Evolutionary conservation across 495 filamentous ascomycete genomes (phyloP), one percentile per base, ranked within the genome.

Genomic region (Aspergillus coremiiformis): DNA sequence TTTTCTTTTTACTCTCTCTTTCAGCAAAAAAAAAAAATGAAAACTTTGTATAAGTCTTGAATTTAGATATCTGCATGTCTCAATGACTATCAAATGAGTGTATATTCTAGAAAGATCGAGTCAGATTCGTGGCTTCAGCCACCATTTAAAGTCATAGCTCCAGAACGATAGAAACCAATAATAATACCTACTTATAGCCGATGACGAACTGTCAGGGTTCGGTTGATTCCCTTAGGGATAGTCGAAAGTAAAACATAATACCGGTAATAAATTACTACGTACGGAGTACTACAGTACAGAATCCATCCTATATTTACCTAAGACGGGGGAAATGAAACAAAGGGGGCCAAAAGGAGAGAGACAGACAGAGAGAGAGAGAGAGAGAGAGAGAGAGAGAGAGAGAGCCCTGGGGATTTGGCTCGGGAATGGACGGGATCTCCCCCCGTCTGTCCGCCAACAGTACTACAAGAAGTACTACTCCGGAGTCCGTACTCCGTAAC

Each of bases 391-490:
- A n/a, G n/a, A n/a, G n/a, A n/a, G n/a, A n/a, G n/a, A n/a, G n/a
- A n/a, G n/a, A n/a, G n/a, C n/a, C n/a, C n/a, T n/a, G n/a, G n/a
- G n/a, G n/a, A n/a, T n/a, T n/a, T n/a, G 23, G n/a, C 12, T 32
- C n/a, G 37, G 37, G 47, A 20, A 42, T 14, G 24, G 12, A 30
- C 47, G 33, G 47, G 47, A 50, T 51, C 37, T 51, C 39, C 49
- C 39, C 49, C 47, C 47, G 47, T 50, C 33, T 12, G 9, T 35
- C 12, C 6, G 12, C 8, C 24, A 27, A 27, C 24, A n/a, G n/a
- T 27, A 27, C 24, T 27, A 27, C n/a, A n/a, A n/a, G n/a, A n/a
- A 27, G 8, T 8, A 27, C 8, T 27, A 27, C 24, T 27, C 24
- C 8, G 24, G n/a, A n/a, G n/a, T n/a, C n/a, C n/a, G n/a, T n/a